Evolutionary conservation across 805 yeast genomes (phyloP).

Genomic region (Candida ficus): DNA sequence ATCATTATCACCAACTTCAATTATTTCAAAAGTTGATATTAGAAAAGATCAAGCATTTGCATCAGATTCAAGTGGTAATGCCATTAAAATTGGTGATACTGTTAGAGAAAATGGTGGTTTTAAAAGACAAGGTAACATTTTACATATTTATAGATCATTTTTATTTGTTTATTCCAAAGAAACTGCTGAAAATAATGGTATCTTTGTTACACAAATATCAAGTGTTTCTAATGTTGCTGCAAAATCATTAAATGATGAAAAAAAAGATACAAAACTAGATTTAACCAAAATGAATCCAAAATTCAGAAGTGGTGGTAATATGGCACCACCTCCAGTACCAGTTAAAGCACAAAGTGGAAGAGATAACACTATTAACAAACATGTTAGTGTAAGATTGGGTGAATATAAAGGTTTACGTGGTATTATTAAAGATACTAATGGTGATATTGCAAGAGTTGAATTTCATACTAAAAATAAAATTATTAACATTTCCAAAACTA

Average conservation of each 20-base stretch:
- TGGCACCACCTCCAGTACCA: constrained; percentile 59
- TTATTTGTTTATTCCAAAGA: constrained; percentile 80
- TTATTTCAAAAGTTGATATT: constrained; percentile 67
- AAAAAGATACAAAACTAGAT: constrained; percentile 47
- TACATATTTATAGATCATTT: constrained; percentile 78
- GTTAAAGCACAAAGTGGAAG: constrained; percentile 58
- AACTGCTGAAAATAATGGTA: constrained; percentile 81
- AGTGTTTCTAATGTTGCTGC: constrained; percentile 82
- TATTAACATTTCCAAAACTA: constrained; percentile 75
- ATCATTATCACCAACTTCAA: constrained; percentile 72
- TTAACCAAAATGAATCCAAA: constrained; percentile 85
- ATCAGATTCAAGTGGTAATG: constrained; percentile 80
- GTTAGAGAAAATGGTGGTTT: constrained; percentile 84
- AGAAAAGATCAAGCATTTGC: constrained; percentile 71
- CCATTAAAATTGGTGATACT: constrained; percentile 85
- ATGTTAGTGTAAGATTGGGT: constrained; percentile 87
- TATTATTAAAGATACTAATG: constrained; percentile 89
- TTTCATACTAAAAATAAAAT: constrained; percentile 89
- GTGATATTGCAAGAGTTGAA: constrained; percentile 86
- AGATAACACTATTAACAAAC: constrained; percentile 75
- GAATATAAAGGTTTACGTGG: constrained; percentile 92
- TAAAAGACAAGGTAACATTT: constrained; percentile 79
- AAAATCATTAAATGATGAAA: constrained; percentile 49
- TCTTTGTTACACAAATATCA: constrained; percentile 72
- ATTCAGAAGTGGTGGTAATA: constrained; percentile 37